These are phyloP conservation scores for Anisodus acutangulus DNA, from an alignment of 257 asterid genomes.

Conservation along the genomic window DNA sequence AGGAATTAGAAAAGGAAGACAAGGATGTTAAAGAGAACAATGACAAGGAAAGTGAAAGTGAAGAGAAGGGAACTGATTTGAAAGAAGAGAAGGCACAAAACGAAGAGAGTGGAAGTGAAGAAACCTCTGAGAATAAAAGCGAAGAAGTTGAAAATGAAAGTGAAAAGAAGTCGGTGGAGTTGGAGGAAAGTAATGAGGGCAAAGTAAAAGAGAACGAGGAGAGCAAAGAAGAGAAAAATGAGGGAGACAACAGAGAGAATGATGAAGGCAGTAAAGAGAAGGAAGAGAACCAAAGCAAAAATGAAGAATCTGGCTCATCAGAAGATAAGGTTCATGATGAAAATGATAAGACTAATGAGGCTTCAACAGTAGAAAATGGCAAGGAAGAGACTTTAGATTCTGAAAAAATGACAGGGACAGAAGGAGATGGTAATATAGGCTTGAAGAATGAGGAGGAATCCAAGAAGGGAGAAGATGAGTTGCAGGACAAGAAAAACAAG, in stretches of 20 bases:
- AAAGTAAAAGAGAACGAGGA: constrained; percentile 40
- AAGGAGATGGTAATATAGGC: constrained; percentile 34
- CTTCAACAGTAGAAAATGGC: constrained; percentile 33
- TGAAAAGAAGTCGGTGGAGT: constrained; percentile 46
- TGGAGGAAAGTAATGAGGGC: constrained; percentile 39
- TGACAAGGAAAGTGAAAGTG: constrained; percentile 6
- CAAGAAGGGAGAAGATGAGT: constrained; percentile 33
- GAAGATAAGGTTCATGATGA: constrained; percentile 40
- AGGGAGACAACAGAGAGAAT: constrained; percentile 37
- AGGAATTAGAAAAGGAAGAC: constrained; percentile 26
- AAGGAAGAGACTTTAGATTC: constrained; percentile 39
- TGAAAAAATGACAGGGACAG: constrained; percentile 40
- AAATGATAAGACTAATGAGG: constrained; percentile 41
- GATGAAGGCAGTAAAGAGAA: constrained; percentile 38
- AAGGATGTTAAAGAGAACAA: constrained; percentile 27
- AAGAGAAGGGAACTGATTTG: constrained; percentile 19
- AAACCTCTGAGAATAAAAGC: constrained; percentile 36
- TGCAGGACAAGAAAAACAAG: constrained; percentile 30
- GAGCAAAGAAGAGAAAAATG: constrained; percentile 39
- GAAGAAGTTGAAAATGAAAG: constrained; percentile 42
- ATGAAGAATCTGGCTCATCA: constrained; percentile 41
- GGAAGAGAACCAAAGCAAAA: constrained; percentile 42
- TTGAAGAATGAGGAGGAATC: constrained; percentile 40
- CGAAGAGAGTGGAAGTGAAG: constrained; percentile 29
- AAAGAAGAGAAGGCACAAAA: constrained; percentile 13